Conservation (phyloP, 1,284 basidiomycete genomes). For the Sutorius eximius region DNA sequence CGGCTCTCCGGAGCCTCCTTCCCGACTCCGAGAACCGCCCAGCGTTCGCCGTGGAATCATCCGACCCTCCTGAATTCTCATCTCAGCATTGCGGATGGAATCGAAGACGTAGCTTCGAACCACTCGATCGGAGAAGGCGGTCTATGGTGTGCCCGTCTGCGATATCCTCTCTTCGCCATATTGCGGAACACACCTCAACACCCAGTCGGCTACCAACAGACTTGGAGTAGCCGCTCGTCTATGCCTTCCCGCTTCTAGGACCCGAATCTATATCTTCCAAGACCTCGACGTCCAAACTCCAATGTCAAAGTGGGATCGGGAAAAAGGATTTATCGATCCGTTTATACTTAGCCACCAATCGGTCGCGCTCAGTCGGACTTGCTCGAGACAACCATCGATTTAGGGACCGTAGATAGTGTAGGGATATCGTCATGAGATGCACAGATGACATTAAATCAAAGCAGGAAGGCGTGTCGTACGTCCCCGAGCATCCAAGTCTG, state of each 20-base stretch:
- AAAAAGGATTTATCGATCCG: neutral
- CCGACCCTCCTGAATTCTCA: neutral
- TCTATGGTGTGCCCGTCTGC: neutral
- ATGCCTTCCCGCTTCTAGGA: neutral
- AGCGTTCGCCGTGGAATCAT: neutral
- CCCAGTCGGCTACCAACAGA: neutral
- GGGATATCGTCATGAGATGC: constrained; percentile 30
- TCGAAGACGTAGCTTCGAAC: neutral
- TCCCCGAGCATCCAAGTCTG: constrained; percentile 5
- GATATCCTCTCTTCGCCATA: neutral
- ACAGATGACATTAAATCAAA: constrained; percentile 16
- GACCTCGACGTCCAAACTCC: neutral
- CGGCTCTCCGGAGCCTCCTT: neutral
- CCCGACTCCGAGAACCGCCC: neutral
- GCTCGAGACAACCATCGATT: constrained; percentile 8
- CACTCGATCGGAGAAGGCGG: neutral
- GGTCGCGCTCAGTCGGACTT: neutral
- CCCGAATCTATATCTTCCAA: neutral
- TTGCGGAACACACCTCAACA: neutral
- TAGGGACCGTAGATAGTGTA: constrained; percentile 27
- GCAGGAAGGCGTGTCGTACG: neutral
- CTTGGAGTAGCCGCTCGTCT: neutral
- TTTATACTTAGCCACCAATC: neutral
- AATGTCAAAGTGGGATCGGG: neutral
- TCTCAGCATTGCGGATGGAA: neutral